These are phyloP conservation scores for Daedaleopsis sinensis DNA, from an alignment of 768 basidiomycete genomes.

Conservation along the genomic window DNA sequence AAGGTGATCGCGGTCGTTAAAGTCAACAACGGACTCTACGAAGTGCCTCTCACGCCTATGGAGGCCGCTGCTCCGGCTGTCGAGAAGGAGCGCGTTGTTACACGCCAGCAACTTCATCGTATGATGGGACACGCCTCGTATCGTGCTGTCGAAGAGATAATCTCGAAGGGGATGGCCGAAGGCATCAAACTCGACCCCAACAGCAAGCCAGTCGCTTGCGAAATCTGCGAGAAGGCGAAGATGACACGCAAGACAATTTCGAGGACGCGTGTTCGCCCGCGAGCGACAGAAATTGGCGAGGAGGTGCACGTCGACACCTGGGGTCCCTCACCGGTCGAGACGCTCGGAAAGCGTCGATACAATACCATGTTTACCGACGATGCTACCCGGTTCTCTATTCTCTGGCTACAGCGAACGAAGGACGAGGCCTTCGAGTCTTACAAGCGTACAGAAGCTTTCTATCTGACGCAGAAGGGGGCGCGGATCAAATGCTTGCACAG, in stretches of 20 bases:
- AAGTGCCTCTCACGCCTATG: background rate
- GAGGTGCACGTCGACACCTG: conserved; percentile 47
- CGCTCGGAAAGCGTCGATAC: conserved; percentile 25
- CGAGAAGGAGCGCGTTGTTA: background rate
- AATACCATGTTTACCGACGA: conserved; percentile 35
- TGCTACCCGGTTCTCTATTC: conserved; percentile 18
- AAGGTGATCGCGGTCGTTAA: background rate
- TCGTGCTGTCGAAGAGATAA: conserved; percentile 23
- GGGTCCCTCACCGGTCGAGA: conserved; percentile 43
- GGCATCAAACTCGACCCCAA: conserved; percentile 26
- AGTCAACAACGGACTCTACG: too few relatives aligned
- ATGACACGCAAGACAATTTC: conserved; percentile 36
- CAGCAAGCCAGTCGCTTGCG: conserved; percentile 32
- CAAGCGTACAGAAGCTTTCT: conserved; percentile 36
- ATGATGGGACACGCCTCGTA: conserved; percentile 39
- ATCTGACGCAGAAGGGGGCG: conserved; percentile 36
- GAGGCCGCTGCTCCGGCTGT: background rate
- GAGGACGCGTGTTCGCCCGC: conserved; percentile 27
- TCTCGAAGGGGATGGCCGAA: conserved; percentile 34
- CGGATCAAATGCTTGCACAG: conserved; percentile 39
- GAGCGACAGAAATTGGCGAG: conserved; percentile 35
- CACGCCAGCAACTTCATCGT: conserved; percentile 33
- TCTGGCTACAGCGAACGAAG: conserved; percentile 40
- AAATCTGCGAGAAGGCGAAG: conserved; percentile 49
- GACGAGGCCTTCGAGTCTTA: conserved; percentile 36